Evolutionary conservation across 2,329 filamentous ascomycete species (phyloP), one percentile per base, ranked within the genome.

Genomic region (Bertia moriformis): DNA sequence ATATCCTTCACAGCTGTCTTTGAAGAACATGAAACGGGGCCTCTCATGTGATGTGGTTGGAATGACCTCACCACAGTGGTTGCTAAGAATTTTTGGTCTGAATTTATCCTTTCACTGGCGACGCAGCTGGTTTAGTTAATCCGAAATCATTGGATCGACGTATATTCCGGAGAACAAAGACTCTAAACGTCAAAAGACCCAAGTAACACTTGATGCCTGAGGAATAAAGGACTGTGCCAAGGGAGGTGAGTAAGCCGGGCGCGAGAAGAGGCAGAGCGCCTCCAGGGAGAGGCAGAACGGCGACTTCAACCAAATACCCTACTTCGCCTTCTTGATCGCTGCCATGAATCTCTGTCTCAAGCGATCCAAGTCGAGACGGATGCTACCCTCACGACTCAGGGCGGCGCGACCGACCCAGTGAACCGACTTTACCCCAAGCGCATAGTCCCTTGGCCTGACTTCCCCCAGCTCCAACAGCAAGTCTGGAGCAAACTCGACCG

Each of bases 401-500:
- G 47, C 12, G 37, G 45, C n/a, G 40, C 41, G 37, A 51, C 46
- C 7, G 38, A 47, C 38, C 49, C 40, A 24, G 38, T 41, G 5
- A 42, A 41, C 19, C 37, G 22, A 37, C 41, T 4, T 4, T 48
- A 39, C 17, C 46, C 49, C 30, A 44, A 45, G 33, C 40, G 30
- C 3, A 47, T 52, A 10, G 24, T 47, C 18, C 45, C 44, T 41
- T 52, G 43, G 49, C 29, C 32, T 45, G 40, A 46, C n/a, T 51
- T 51, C 18, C 48, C 49, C 14, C n/a, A 43, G 17, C 39, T 49
- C 14, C 44, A 51, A 24, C 43, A 51, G 40, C 4, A 46, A 45
- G 39, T 48, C 35, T 53, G 42, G 48, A 30, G 38, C n/a, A 48
- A 44, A 41, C 32, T 52, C 27, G 33, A 49, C 14, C 36, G 40